Evolutionary conservation across 1,284 basidiomycete genomes (phyloP).

Genomic region (Jaminaea rosea): DNA sequence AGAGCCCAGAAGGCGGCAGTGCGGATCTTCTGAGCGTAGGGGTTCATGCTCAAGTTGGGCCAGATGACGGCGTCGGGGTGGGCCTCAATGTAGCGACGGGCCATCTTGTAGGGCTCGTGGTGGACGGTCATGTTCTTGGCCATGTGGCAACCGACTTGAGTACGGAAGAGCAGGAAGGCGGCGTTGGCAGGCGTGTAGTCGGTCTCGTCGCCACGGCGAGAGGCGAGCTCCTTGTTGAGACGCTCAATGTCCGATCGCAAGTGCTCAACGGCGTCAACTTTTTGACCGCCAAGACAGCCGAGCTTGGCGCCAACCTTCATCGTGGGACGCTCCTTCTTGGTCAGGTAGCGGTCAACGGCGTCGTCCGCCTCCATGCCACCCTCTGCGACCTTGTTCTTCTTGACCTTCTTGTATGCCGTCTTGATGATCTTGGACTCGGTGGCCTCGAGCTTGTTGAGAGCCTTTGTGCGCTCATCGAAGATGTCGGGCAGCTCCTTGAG

Average conservation of each 20-base stretch:
- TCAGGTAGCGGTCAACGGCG: conserved; percentile 33
- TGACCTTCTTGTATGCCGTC: conserved; percentile 59
- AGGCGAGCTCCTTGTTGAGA: conserved; percentile 53
- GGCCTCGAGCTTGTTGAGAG: conserved; percentile 69
- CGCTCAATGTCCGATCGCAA: conserved; percentile 56
- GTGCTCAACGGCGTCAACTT: conserved; percentile 79
- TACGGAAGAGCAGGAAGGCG: conserved; percentile 82
- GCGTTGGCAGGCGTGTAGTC: conserved; percentile 54
- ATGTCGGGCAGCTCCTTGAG: conserved; percentile 73
- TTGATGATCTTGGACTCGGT: conserved; percentile 70
- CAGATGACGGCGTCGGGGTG: conserved; percentile 68
- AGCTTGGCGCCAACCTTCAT: conserved; percentile 60
- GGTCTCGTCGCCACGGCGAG: conserved; percentile 53
- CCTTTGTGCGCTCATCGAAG: conserved; percentile 66
- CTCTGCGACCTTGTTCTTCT: conserved; percentile 40
- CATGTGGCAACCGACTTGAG: conserved; percentile 62
- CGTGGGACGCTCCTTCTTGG: conserved; percentile 57
- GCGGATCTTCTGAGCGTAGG: conserved; percentile 69
- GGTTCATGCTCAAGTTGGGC: conserved; percentile 75
- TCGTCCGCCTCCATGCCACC: conserved; percentile 16
- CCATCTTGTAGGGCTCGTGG: conserved; percentile 40
- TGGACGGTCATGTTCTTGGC: conserved; percentile 24
- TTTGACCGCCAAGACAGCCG: conserved; percentile 58
- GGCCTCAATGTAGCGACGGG: conserved; percentile 26
- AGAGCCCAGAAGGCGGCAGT: conserved; percentile 51